Percentiles rank a stretch among this genome's conserved stretches.
Conservation (phyloP, 345 rosid species). For the Microcos paniculata region DNA sequence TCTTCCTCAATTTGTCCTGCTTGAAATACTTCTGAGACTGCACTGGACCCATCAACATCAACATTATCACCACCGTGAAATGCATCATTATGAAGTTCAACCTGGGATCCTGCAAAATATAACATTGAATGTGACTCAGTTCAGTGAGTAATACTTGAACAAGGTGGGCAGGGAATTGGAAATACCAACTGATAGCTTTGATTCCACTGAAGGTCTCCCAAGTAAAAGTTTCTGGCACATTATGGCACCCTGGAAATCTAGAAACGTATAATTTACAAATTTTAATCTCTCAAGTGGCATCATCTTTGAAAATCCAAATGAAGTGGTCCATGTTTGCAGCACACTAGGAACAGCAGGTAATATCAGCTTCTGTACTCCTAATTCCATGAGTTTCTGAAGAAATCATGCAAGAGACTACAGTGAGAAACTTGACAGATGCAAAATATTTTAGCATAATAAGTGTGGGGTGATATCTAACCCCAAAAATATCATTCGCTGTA, state of each 20-base stretch:
- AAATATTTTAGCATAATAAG: not conserved
- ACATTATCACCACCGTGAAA: constrained; percentile 20
- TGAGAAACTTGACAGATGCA: not conserved
- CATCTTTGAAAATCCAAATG: constrained; percentile 77
- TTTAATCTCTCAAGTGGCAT: constrained; percentile 45
- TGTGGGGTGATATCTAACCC: not conserved
- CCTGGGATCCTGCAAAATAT: constrained; percentile 34
- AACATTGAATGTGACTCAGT: constrained; percentile 5
- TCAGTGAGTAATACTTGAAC: not conserved
- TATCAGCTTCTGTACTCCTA: constrained; percentile 73
- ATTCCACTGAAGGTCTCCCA: constrained; percentile 25
- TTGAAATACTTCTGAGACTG: constrained; percentile 38
- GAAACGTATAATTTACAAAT: constrained; percentile 49
- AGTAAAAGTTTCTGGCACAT: constrained; percentile 62
- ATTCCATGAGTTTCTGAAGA: constrained; percentile 50
- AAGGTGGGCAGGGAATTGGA: not conserved
- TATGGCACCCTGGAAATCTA: constrained; percentile 70
- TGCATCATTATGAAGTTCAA: constrained; percentile 20
- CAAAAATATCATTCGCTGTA: not conserved
- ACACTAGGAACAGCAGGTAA: constrained; percentile 73
- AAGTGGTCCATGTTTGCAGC: constrained; percentile 62
- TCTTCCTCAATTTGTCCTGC: constrained; percentile 32
- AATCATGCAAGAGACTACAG: not conserved
- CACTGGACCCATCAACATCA: constrained; percentile 36
- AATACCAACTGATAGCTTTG: constrained; percentile 31